A percentile compares a stretch with the other conserved stretches of the same genome.
Evolutionary conservation across 2,329 filamentous ascomycete species (phyloP).

Genomic region (Ophiostoma sp.): DNA sequence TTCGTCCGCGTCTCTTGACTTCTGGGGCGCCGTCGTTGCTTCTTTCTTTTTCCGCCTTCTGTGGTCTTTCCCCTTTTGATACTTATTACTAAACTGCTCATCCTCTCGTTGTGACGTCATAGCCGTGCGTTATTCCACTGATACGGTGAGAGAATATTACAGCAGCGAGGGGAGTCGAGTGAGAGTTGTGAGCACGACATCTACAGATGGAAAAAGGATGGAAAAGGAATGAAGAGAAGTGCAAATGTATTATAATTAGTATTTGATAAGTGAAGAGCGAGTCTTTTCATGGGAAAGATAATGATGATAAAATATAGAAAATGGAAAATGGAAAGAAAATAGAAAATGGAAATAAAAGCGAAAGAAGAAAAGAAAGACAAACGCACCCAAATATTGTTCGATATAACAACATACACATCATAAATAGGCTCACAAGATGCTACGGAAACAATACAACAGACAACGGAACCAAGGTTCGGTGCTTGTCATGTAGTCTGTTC

Average conservation of each 20-base stretch:
- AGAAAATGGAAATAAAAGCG: neutral
- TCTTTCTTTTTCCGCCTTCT: neutral
- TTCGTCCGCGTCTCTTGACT: neutral
- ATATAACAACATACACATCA: too few species aligned
- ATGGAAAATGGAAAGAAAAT: neutral
- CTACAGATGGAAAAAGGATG: neutral
- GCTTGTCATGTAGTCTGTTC: neutral
- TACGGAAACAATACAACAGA: too few species aligned
- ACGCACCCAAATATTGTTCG: too few species aligned
- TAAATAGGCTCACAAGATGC: too few species aligned
- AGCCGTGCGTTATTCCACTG: neutral
- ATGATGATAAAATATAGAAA: too few species aligned
- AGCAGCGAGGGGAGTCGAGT: too few species aligned
- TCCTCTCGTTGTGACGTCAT: neutral
- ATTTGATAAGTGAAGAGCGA: too few species aligned
- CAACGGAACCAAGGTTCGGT: too few species aligned
- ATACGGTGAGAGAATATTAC: conserved; percentile 7
- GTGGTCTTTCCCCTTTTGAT: neutral
- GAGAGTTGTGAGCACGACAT: neutral
- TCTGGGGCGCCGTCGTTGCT: neutral
- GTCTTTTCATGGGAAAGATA: too few species aligned
- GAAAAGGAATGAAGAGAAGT: neutral
- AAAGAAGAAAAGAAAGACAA: too few species aligned
- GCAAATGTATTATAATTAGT: neutral
- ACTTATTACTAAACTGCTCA: neutral